These are phyloP conservation scores for Rosa multiflora DNA, from an alignment of 306 rosid genomes.

Conservation along the genomic window DNA sequence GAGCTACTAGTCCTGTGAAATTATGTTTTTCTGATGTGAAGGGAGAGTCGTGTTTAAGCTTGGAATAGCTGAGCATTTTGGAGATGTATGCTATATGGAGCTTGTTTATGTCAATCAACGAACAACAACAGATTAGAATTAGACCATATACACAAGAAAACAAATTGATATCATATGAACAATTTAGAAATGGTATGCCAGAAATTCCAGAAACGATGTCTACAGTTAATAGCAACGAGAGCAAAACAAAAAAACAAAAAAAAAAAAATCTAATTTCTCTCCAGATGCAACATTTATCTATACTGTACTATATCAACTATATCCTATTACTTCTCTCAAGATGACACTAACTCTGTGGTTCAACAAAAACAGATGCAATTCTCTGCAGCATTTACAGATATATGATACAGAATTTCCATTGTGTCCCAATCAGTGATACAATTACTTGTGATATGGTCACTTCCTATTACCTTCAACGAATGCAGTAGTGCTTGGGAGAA, in stretches of 20 bases:
- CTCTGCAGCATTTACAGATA: not conserved
- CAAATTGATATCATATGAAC: not conserved
- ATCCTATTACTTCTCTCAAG: not conserved
- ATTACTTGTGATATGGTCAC: not conserved
- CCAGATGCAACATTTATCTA: not conserved
- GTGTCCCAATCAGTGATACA: not conserved
- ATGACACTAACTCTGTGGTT: not conserved
- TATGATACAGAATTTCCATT: not conserved
- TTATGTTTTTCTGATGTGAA: too few species aligned
- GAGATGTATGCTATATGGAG: too few species aligned
- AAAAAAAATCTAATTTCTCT: not conserved
- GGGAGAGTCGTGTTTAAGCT: too few species aligned
- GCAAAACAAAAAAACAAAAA: not conserved
- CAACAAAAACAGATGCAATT: not conserved
- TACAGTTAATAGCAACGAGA: not conserved
- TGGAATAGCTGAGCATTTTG: too few species aligned
- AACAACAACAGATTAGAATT: too few species aligned
- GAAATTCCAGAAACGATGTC: not conserved
- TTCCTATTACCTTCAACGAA: not conserved
- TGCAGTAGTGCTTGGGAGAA: constrained; percentile 26
- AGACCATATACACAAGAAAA: not conserved
- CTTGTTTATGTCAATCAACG: too few species aligned
- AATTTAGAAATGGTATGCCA: not conserved
- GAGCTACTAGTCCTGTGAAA: too few species aligned
- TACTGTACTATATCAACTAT: not conserved